These are phyloP conservation scores for Polyplosphaeria fusca DNA, from an alignment of 495 filamentous ascomycete genomes.

Conservation along the genomic window DNA sequence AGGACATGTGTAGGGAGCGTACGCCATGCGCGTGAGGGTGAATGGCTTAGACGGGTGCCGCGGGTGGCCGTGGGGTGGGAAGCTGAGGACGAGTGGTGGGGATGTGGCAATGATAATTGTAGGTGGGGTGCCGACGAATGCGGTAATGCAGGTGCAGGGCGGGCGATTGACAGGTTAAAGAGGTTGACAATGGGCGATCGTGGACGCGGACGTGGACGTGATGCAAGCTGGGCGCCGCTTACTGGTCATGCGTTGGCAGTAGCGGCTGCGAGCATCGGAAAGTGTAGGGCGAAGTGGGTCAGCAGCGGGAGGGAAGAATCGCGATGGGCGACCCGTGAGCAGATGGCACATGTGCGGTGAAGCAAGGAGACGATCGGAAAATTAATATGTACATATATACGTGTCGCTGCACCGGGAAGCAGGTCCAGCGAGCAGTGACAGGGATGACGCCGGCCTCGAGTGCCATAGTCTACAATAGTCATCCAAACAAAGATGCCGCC, in stretches of 20 bases:
- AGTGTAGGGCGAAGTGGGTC: background rate
- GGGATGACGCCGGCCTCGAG: background rate
- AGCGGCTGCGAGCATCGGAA: background rate
- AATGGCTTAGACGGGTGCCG: conserved; percentile 17
- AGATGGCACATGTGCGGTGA: too few species aligned
- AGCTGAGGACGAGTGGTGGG: too few species aligned
- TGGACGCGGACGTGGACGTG: too few species aligned
- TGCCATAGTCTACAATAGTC: too few species aligned
- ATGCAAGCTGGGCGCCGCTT: background rate
- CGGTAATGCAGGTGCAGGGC: too few species aligned
- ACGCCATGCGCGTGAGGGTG: conserved; percentile 31
- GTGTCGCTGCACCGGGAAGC: background rate
- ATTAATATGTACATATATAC: too few species aligned
- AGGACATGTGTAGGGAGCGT: conserved; percentile 31
- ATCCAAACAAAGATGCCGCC: too few species aligned
- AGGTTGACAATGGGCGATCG: background rate
- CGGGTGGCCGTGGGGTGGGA: conserved; percentile 19
- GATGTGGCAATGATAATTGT: too few species aligned
- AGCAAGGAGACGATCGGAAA: too few species aligned
- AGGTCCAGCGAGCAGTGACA: background rate
- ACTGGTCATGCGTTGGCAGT: background rate
- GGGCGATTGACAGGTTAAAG: too few species aligned
- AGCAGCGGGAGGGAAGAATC: background rate
- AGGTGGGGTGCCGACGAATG: too few species aligned
- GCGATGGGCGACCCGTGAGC: background rate